Base-by-base conservation (phyloP, 345 rosid species). In the Euphorbia lathyris region DNA sequence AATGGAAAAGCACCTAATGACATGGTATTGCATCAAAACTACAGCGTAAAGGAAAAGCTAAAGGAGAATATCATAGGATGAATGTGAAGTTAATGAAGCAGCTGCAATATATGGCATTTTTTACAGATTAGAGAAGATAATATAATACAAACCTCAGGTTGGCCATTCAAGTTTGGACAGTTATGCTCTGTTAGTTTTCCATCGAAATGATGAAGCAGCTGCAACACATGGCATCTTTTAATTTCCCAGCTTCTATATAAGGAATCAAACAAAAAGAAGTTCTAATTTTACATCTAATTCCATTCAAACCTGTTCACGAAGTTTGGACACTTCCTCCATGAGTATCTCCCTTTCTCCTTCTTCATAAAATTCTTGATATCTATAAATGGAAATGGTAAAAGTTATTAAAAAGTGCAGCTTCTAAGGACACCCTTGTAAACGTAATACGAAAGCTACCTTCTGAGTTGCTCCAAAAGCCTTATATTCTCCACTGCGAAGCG, bases 311-410 rank as follows among this genome's bases (percentile, higher is more conserved):
- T 92, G 92, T 72, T 85, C 86, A 65, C 91, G 82, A 72, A 92
- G 81, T 65, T 78, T 77, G 53, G 96, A 81, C 52, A 90, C 73
- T 83, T 95, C 98, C 40, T 83, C 88, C 71, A 77, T 62, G 65
- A 92, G 87, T 78, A 92, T 79, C 65, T 90, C 97, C 71, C 95
- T 85, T 82, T 95, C 99, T 58, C 99, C 99, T 82, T 92, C 99
- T 74, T 92, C 92, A 64, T 92, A 95, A 68, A 95, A 92, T 68
- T 92, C 99, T 84, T 92, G 93, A 86, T 83, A 90, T 76, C 99
- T 95, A 72, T 60, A 73, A 66, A 70, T 47, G 36, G 45, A 19
- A 80, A 82, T 58, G 78, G 61, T 56, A 22, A 74, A 56, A 47
- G 63, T 71, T 43, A 51, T 42, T 71, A 63, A 52, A 26, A 66